Evolutionary conservation across 257 asterid genomes (phyloP).

Genomic region (Solanum paucissectum): DNA sequence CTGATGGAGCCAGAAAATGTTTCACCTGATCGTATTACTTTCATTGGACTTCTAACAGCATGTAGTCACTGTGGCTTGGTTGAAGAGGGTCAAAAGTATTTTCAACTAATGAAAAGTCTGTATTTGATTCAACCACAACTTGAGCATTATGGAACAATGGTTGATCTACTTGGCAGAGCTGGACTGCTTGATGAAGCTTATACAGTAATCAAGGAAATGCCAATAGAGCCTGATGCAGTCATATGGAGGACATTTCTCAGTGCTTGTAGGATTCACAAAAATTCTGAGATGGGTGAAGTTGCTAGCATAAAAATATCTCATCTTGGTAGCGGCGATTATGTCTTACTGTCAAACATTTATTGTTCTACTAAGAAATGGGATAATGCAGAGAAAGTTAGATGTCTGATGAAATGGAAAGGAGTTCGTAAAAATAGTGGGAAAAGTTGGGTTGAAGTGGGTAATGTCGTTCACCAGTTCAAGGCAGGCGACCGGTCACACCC

Average conservation of each 20-base stretch:
- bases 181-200: slow-evolving; percentile 57
- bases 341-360: slow-evolving; percentile 55
- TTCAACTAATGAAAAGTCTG: slow-evolving; percentile 39
- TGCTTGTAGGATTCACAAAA: slow-evolving; percentile 60
- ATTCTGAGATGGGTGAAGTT: slow-evolving; percentile 40
- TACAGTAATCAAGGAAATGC: slow-evolving; percentile 50
- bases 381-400: slow-evolving; percentile 47
- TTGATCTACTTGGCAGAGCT: slow-evolving; percentile 62
- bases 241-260: slow-evolving; percentile 69
- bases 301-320: slow-evolving; percentile 35
- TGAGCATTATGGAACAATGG: slow-evolving; percentile 83
- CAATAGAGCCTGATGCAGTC: slow-evolving; percentile 54
- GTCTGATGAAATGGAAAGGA: slow-evolving; percentile 39
- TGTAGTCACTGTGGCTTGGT: slow-evolving; percentile 67
- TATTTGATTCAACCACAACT: slow-evolving; percentile 52
- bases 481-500: slow-evolving; percentile 55
- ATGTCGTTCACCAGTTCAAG: slow-evolving; percentile 46
- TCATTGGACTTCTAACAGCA: slow-evolving; percentile 56
- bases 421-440: slow-evolving; percentile 52
- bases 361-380: slow-evolving; percentile 56
- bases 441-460: slow-evolving; percentile 63
- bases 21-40: slow-evolving; percentile 52
- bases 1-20: slow-evolving; percentile 34
- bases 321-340: slow-evolving; percentile 61
- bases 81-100: slow-evolving; percentile 47